These are phyloP conservation scores for Lentinus brumalis DNA, from an alignment of 768 basidiomycete species.

Conservation along the genomic window DNA sequence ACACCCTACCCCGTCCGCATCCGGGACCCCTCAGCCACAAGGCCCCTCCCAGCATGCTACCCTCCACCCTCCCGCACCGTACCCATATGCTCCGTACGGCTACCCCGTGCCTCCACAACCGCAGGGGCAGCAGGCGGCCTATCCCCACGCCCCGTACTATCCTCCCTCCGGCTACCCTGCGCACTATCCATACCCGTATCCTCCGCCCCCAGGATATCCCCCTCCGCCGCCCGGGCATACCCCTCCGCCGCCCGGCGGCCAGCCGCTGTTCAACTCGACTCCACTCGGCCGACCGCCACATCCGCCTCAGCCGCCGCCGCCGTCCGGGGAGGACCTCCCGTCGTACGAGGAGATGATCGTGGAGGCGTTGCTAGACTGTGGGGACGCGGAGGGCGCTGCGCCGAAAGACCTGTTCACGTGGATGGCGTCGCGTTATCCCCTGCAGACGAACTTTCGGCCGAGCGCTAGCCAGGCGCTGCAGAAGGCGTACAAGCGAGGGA, in stretches of 20 bases:
- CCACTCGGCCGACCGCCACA: slow-evolving; percentile 31
- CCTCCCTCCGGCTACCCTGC: slow-evolving; percentile 50
- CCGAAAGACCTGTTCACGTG: slow-evolving; percentile 84
- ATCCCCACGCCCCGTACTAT: slow-evolving; percentile 73
- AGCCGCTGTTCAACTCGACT: slow-evolving; percentile 25
- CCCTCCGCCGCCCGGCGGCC: slow-evolving; percentile 29
- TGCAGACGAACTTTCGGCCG: slow-evolving; percentile 87
- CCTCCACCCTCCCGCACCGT: slow-evolving; percentile 30
- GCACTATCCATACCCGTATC: slow-evolving; percentile 36
- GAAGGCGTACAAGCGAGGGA: slow-evolving; percentile 81
- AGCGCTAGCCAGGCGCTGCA: slow-evolving; percentile 89
- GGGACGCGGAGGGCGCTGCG: slow-evolving; percentile 73
- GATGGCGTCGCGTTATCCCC: slow-evolving; percentile 82
- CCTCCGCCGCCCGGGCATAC: slow-evolving; percentile 36
- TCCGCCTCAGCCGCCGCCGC: slow-evolving; percentile 29
- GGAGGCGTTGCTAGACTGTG: slow-evolving; percentile 67
- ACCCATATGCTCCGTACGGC: slow-evolving; percentile 59
- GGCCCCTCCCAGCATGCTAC: slow-evolving; percentile 13
- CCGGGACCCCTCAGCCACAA: slow-evolving; percentile 16
- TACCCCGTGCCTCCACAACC: slow-evolving; percentile 35
- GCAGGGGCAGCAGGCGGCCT: slow-evolving; percentile 45
- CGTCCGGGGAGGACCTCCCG: slow-evolving; percentile 59
- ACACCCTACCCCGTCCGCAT: slow-evolving; percentile 15
- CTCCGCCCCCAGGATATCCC: slow-evolving; percentile 32
- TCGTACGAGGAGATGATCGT: slow-evolving; percentile 94